phyloP scores from a whole-genome alignment of 352 stramenopile species.

The Detonula confervacea region DNA sequence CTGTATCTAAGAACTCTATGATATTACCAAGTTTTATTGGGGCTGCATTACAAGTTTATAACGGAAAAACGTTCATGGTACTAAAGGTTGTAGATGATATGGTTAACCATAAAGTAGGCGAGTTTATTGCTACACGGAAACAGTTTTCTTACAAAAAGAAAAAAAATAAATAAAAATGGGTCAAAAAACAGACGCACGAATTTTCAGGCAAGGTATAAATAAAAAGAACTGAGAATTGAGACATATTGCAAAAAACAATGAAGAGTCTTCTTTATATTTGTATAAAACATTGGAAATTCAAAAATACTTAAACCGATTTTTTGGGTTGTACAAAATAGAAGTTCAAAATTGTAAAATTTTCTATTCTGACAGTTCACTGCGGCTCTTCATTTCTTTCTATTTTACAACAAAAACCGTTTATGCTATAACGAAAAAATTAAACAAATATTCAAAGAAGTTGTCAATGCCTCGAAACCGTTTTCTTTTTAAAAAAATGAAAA shows the following conservation, averaged over 20 bases:
- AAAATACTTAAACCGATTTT: conserved; percentile 61
- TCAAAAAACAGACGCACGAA: conserved; percentile 38
- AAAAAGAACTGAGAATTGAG: conserved; percentile 43
- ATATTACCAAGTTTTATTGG: conserved; percentile 62
- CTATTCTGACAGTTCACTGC: conserved; percentile 35
- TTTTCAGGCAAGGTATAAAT: conserved; percentile 47
- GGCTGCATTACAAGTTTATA: conserved; percentile 52
- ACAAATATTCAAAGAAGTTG: conserved; percentile 10
- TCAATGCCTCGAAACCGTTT: conserved; percentile 1
- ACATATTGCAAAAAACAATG: conserved; percentile 49
- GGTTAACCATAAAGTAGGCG: conserved; percentile 62
- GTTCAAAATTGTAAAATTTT: conserved; percentile 60
- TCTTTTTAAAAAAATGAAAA: conserved; percentile 25
- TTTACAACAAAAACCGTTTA: conserved; percentile 53
- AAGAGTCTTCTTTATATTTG: conserved; percentile 50
- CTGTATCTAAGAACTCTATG: conserved; percentile 50
- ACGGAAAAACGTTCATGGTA: conserved; percentile 56
- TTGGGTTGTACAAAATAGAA: conserved; percentile 62
- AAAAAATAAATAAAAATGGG: conserved; percentile 64
- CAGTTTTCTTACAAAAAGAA: conserved; percentile 56
- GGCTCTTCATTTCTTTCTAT: conserved; percentile 51
- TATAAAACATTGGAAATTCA: conserved; percentile 51
- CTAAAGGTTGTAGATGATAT: conserved; percentile 55
- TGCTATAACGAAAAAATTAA: conserved; percentile 45
- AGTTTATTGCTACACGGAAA: conserved; percentile 56